A percentile compares a stretch with the other conserved stretches of the same genome.
Evolutionary conservation across 805 yeast species (phyloP).

Genomic region (Priceomyces medius): DNA sequence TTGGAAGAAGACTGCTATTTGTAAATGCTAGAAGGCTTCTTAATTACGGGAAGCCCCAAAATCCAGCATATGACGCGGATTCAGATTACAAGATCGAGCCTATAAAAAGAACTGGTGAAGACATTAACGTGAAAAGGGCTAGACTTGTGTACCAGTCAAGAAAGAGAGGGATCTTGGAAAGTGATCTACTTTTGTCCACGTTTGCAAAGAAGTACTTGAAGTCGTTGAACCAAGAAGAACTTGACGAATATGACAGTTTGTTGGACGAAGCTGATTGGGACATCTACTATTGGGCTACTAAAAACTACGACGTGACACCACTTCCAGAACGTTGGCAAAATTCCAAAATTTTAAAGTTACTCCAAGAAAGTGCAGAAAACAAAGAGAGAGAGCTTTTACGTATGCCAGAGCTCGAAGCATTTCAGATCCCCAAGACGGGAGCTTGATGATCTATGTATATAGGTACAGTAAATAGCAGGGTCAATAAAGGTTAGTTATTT

Average conservation of each 20-base stretch:
- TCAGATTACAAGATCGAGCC: slow-evolving; percentile 67
- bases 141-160: slow-evolving; percentile 87
- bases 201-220: slow-evolving; percentile 78
- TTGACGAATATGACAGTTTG: slow-evolving; percentile 81
- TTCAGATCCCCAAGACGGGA: not conserved
- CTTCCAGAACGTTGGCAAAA: slow-evolving; percentile 84
- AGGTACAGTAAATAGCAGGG: not conserved
- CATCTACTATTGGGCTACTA: slow-evolving; percentile 96
- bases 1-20: slow-evolving; percentile 3
- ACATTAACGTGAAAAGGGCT: slow-evolving; percentile 74
- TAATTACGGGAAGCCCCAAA: slow-evolving; percentile 44
- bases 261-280: slow-evolving; percentile 99
- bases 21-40: slow-evolving; percentile 15
- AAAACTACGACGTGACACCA: slow-evolving; percentile 76
- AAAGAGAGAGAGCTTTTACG: slow-evolving; percentile 69
- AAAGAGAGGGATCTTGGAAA: slow-evolving; percentile 92
- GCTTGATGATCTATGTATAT: not conserved
- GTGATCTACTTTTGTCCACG: slow-evolving; percentile 79
- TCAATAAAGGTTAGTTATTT: not conserved
- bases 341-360: slow-evolving; percentile 56
- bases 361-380: slow-evolving; percentile 76
- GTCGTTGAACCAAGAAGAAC: slow-evolving; percentile 54
- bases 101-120: slow-evolving; percentile 70
- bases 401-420: slow-evolving; percentile 62
- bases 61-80: slow-evolving; percentile 29